Conservation (phyloP, 2,329 filamentous ascomycete genomes). For the Penicillium brevicompactum region DNA sequence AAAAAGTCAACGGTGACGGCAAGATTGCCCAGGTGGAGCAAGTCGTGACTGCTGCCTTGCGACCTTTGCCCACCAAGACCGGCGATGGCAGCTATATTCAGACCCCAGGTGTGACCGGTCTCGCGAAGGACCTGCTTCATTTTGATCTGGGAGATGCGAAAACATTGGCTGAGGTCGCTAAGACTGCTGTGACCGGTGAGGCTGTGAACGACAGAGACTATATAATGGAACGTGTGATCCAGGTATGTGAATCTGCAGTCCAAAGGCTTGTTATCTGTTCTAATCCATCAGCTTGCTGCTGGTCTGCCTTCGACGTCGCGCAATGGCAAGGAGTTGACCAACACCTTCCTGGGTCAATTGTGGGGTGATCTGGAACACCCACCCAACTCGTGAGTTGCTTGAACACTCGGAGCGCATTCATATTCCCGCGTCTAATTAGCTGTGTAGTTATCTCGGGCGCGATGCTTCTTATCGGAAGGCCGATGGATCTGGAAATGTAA, state of each 20-base stretch:
- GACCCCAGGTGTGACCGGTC: conserved; percentile 34
- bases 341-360: conserved; percentile 54
- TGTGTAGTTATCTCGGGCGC: conserved; percentile 40
- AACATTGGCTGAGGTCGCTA: conserved; percentile 43
- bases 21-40: conserved; percentile 43
- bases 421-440: conserved; percentile 14
- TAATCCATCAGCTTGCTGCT: conserved; percentile 34
- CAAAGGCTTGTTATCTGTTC: not conserved
- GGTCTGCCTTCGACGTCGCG: conserved; percentile 40
- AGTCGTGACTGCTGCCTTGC: conserved; percentile 44
- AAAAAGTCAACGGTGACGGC: conserved; percentile 29
- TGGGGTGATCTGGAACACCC: conserved; percentile 60
- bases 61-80: conserved; percentile 45
- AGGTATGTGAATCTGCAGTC: conserved; percentile 28
- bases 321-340: conserved; percentile 45
- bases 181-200: conserved; percentile 50
- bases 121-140: conserved; percentile 50
- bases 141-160: conserved; percentile 51
- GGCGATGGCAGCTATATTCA: conserved; percentile 46
- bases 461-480: conserved; percentile 37
- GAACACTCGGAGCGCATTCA: not conserved
- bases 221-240: conserved; percentile 61
- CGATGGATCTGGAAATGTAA: conserved; percentile 47
- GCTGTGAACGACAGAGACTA: conserved; percentile 64
- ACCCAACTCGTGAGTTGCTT: conserved; percentile 47